Base-by-base conservation (phyloP, 1,284 basidiomycete species). In the Leccinum pachyderme region DNA sequence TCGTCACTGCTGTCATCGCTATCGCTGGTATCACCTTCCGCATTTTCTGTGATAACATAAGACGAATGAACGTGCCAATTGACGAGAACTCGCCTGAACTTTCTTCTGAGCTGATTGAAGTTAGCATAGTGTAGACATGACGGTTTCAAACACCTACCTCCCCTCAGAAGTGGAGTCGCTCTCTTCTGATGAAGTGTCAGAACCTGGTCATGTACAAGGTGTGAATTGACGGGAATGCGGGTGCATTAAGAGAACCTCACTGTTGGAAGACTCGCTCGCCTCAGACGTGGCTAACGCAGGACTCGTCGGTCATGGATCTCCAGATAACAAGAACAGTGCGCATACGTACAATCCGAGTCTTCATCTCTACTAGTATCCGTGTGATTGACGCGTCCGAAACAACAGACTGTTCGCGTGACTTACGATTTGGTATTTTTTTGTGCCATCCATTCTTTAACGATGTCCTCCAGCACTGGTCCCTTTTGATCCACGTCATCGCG, bases 381-480 rank as follows among this genome's bases (percentile, higher is more conserved):
- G 52, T 59, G 45, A 63, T 51, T 29, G 33, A 47, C 29, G 31
- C 28, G 45, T 49, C 46, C 7, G 5, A 43, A 1, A 31, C 52
- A 11, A 33, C 13, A 52, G 46, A 48, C 24, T 6, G 12, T 13
- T 32, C n/a, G 28, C 1, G 43, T 12, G 4, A 61, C 70, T 61
- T 43, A 70, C 63, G 56, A 32, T 45, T 63, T 63, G 54, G 62
- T 56, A 25, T 57, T 58, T 54, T 70, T 67, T 32, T 73, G 60
- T 4, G 65, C 60, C 63, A 77, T 84, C 87, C 87, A 90, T 61
- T 81, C 75, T 56, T 75, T 75, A 7, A 90, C 66, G 50, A 89
- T 83, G 33, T 79, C 76, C 52, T 86, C 83, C 60, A 91, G 65
- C n/a, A 77, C 69, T 29, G 80, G 77, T 12, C 77, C 81, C n/a